Evolutionary conservation across 2,329 filamentous ascomycete genomes (phyloP).

Genomic region (Trichoderma guizhouense): DNA sequence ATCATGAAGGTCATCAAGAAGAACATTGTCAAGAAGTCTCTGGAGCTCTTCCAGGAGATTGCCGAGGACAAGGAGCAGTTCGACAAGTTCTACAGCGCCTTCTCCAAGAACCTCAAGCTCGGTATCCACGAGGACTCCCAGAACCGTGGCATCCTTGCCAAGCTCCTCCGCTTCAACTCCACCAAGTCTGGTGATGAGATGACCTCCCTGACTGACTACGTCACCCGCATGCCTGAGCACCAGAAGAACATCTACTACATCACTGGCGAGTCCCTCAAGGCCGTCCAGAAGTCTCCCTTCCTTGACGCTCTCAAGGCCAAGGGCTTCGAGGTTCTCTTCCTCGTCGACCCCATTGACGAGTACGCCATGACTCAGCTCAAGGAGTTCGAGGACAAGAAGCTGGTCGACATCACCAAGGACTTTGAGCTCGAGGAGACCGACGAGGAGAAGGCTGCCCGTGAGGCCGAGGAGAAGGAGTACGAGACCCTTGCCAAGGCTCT

Average conservation of each 20-base stretch:
- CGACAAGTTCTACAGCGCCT: slow-evolving; percentile 99
- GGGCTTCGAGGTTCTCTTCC: slow-evolving; percentile 99
- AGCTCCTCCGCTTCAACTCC: slow-evolving; percentile 97
- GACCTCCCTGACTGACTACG: slow-evolving; percentile 94
- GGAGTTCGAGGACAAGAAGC: slow-evolving; percentile 99
- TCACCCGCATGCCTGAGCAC: slow-evolving; percentile 99
- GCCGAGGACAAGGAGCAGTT: slow-evolving; percentile 99
- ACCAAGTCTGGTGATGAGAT: slow-evolving; percentile 97
- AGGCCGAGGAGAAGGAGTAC: slow-evolving; percentile 97
- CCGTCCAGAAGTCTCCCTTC: slow-evolving; percentile 97
- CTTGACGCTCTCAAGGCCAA: slow-evolving; percentile 97
- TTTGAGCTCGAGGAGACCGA: slow-evolving; percentile 99
- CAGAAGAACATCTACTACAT: slow-evolving; percentile 99
- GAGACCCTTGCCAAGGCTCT: slow-evolving; percentile 92
- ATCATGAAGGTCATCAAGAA: slow-evolving; percentile 99
- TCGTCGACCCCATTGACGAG: slow-evolving; percentile 98
- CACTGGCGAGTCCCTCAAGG: slow-evolving; percentile 98
- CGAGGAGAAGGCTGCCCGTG: slow-evolving; percentile 95
- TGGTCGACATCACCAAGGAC: slow-evolving; percentile 99
- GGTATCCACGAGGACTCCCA: slow-evolving; percentile 99
- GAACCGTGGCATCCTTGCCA: slow-evolving; percentile 89
- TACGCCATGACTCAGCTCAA: slow-evolving; percentile 99
- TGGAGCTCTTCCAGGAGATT: slow-evolving; percentile 99
- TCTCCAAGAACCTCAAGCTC: slow-evolving; percentile 99
- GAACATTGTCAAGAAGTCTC: slow-evolving; percentile 99